These are phyloP conservation scores for Nakaseomyces nivariensis DNA, from an alignment of 1,139 yeast species.

Conservation along the genomic window DNA sequence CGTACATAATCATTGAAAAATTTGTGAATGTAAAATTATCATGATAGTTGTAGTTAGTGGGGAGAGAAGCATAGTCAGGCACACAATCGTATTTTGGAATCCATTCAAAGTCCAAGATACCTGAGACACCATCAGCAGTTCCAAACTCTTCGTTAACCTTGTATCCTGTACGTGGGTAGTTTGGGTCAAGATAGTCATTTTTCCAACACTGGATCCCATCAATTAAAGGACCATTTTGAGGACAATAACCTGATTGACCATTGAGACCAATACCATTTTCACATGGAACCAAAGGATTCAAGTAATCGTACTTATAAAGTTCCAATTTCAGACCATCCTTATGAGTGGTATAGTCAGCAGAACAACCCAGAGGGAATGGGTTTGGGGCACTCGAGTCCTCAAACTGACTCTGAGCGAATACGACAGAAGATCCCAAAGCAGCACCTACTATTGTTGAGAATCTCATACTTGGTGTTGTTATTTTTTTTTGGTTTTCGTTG, in stretches of 20 bases:
- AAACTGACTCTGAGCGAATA: not conserved
- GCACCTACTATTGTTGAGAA: not conserved
- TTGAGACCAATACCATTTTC: not conserved
- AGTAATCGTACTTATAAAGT: not conserved
- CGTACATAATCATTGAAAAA: not conserved
- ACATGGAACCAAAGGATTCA: not conserved
- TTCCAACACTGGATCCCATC: not conserved
- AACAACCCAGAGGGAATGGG: not conserved
- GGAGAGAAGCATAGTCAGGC: not conserved
- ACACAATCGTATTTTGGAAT: not conserved
- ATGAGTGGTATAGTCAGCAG: not conserved
- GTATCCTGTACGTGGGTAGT: not conserved
- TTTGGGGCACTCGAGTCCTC: not conserved
- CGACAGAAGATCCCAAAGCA: not conserved
- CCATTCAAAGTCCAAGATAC: not conserved
- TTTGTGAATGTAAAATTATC: not conserved
- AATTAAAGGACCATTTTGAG: not conserved
- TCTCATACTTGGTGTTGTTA: too few species aligned
- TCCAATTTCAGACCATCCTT: not conserved
- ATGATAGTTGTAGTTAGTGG: not conserved
- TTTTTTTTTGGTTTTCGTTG: too few species aligned
- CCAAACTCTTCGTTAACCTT: not conserved
- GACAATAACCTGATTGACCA: not conserved
- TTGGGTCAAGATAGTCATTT: not conserved
- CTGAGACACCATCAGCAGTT: not conserved